Conservation (phyloP, 169 alveolate species). For the Eimeria necatrix region DNA sequence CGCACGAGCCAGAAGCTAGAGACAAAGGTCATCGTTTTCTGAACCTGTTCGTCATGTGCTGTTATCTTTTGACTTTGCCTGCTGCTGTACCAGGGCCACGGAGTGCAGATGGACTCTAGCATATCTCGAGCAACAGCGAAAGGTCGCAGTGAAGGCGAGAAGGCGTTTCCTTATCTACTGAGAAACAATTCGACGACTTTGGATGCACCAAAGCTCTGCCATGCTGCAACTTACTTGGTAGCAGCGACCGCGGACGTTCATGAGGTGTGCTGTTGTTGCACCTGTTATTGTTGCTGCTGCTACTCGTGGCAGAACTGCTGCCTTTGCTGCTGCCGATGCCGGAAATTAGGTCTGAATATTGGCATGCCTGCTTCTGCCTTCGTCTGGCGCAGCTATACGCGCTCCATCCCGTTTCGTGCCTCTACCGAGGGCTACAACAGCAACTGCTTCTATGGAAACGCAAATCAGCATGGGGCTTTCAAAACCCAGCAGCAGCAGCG, state of each 20-base stretch:
- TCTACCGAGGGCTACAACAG: slow-evolving; percentile 53
- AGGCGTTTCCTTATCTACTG: background rate
- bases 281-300: background rate
- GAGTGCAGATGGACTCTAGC: slow-evolving; percentile 24
- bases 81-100: slow-evolving; percentile 18
- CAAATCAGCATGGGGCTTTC: background rate
- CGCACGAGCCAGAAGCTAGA: no score
- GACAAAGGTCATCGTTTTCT: no score
- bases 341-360: background rate
- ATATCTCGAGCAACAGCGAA: slow-evolving; percentile 7
- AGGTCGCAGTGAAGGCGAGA: background rate
- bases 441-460: slow-evolving; percentile 13
- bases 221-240: slow-evolving; percentile 19
- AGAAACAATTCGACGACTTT: background rate
- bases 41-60: background rate
- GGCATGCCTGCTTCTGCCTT: background rate
- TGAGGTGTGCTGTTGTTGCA: background rate
- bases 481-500: background rate
- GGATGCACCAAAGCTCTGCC: background rate
- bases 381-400: slow-evolving; percentile 45
- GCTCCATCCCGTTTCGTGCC: slow-evolving; percentile 30
- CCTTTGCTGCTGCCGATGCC: background rate
- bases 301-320: background rate
- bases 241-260: slow-evolving; percentile 19
- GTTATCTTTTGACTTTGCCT: background rate